phyloP scores from a whole-genome alignment of 371 early-diverging fungal species.

The Mucor velutinosus region DNA sequence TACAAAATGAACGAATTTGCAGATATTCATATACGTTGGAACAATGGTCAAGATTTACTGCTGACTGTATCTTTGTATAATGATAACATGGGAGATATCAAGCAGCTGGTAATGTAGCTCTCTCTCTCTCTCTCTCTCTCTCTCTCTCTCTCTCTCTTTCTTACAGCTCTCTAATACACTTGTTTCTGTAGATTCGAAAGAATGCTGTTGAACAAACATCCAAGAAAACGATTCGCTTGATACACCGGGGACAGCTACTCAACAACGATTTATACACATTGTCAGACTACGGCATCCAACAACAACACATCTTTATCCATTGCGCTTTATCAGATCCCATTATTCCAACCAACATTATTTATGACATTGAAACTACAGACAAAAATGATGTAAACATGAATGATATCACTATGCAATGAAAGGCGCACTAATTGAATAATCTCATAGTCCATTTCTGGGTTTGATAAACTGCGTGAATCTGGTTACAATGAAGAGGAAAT shows the following conservation, averaged over 20 bases:
- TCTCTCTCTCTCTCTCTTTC: too few relatives aligned
- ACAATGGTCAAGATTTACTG: slow-evolving; percentile 7
- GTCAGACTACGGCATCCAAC: slow-evolving; percentile 9
- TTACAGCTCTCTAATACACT: too few relatives aligned
- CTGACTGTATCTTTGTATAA: not conserved
- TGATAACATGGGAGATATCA: slow-evolving; percentile 11
- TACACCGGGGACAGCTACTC: slow-evolving; percentile 21
- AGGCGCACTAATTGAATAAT: not conserved
- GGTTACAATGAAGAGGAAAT: slow-evolving; percentile 35
- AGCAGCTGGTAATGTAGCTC: slow-evolving; percentile 9
- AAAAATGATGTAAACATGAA: not conserved
- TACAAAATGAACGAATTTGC: not conserved
- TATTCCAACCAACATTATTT: slow-evolving; percentile 7
- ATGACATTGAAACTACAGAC: not conserved
- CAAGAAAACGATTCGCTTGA: slow-evolving; percentile 19
- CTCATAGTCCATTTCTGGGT: slow-evolving; percentile 11
- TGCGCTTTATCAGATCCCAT: slow-evolving; percentile 23
- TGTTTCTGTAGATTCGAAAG: slow-evolving; percentile 14
- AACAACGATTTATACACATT: slow-evolving; percentile 10
- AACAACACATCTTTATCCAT: slow-evolving; percentile 11
- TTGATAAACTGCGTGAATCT: slow-evolving; percentile 25
- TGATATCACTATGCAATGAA: not conserved
- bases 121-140: too few relatives aligned
- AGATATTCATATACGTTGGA: slow-evolving; percentile 20
- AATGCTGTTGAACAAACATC: slow-evolving; percentile 11